Base-by-base conservation (phyloP, 345 rosid genomes). In the Hibiscus tridactylites region DNA sequence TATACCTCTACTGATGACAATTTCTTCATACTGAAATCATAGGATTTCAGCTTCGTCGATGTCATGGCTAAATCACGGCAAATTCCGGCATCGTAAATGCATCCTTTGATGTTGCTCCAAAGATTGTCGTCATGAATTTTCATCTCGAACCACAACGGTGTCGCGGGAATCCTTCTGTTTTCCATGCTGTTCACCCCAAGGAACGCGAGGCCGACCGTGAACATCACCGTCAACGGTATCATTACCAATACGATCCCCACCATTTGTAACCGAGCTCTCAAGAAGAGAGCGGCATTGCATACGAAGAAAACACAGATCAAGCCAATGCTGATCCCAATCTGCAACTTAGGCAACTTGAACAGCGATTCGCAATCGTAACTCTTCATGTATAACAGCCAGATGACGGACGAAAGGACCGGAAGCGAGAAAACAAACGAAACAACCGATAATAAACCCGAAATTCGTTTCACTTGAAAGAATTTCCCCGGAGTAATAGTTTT, bases 291-390 rank as follows among this genome's bases (percentile, higher is more conserved):
- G 0, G 17, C 82, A 44, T 80, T 88, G 74, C 87, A 81, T 10
- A 82, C 61, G 21, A 86, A 67, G 76, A 88, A 86, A 31, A 85
- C 81, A 13, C 81, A 83, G 10, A 93, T 70, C 71, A 91, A 65
- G 0, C 83, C 83, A 2, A 89, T 10, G 44, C 82, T 83, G 0
- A 89, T 75, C 3, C 86, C 82, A 0, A 50, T 78, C 37, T 88
- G 96, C 29, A 87, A 60, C 9, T 69, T 83, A 5, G 97, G 93
- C 33, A 93, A 71, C 56, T 82, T 79, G 71, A 89, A 63, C 29
- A 93, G 81, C 49, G 74, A 75, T 64, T 93, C 96, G 69, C 98
- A 91, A 65, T 86, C 96, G 26, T 85, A 89, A 80, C 81, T 83
- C 68, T 82, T 85, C 93, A 91, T 91, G 86, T 80, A 87, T 3